Conservation (phyloP, 345 rosid species). For the Durio zibethinus region DNA sequence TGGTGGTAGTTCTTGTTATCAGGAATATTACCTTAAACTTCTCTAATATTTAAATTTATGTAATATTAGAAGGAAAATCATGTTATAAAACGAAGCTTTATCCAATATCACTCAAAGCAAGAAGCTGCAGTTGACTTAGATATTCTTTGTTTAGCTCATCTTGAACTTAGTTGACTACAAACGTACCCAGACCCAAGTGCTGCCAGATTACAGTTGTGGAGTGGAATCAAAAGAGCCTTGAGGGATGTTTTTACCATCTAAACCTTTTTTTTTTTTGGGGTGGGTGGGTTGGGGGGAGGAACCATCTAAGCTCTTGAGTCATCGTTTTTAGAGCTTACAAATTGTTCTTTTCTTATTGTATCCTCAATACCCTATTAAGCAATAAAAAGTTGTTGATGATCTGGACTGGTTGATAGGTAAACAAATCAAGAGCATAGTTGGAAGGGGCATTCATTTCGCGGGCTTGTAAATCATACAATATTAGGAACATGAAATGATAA, state of each 20-base stretch:
- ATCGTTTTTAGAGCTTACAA: neutral
- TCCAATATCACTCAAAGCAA: neutral
- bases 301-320: neutral
- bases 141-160: neutral
- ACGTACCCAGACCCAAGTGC: neutral
- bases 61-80: neutral
- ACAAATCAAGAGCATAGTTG: neutral
- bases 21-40: neutral
- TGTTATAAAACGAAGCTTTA: neutral
- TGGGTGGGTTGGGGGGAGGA: too few species aligned
- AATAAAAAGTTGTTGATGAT: neutral
- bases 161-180: neutral
- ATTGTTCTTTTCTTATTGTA: neutral
- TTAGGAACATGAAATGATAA: neutral
- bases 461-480: neutral
- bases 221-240: neutral
- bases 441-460: neutral
- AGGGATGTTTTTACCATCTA: neutral
- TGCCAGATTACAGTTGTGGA: neutral
- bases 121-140: neutral
- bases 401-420: neutral
- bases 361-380: neutral
- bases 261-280: neutral
- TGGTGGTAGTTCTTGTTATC: conserved; percentile 1
- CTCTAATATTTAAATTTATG: neutral